These are phyloP conservation scores for Penicillium sp. DNA, from an alignment of 2,329 filamentous ascomycete species.

Conservation along the genomic window DNA sequence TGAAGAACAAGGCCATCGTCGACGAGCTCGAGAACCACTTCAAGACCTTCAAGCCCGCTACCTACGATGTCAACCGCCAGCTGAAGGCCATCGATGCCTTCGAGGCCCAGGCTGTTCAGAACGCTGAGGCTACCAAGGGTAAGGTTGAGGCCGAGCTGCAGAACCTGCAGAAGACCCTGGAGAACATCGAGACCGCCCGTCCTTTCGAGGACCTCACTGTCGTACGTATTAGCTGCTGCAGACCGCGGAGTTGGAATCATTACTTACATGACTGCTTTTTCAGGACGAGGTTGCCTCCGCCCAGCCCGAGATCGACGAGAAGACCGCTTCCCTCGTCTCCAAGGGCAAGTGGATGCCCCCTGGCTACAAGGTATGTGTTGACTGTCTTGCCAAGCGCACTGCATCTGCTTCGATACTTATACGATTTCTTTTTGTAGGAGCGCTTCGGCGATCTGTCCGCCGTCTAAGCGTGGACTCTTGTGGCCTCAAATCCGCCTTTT, in stretches of 20 bases:
- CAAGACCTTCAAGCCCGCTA: conserved; percentile 77
- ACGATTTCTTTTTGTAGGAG: conserved; percentile 55
- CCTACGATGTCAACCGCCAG: conserved; percentile 87
- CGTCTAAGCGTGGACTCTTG: conserved; percentile 55
- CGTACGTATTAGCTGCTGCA: conserved; percentile 49
- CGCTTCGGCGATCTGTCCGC: conserved; percentile 96
- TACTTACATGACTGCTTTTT: conserved; percentile 13
- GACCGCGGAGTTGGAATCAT: not conserved
- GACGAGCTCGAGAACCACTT: conserved; percentile 98
- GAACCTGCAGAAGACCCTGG: conserved; percentile 86
- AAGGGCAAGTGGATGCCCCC: conserved; percentile 98
- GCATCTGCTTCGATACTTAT: not conserved
- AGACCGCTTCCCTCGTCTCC: conserved; percentile 85
- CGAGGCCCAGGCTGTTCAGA: conserved; percentile 92
- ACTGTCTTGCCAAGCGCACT: not conserved
- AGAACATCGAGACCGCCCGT: conserved; percentile 93
- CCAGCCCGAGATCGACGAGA: conserved; percentile 94
- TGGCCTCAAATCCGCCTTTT: conserved; percentile 23
- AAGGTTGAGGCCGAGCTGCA: conserved; percentile 91
- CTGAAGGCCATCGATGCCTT: conserved; percentile 97
- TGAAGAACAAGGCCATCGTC: conserved; percentile 93
- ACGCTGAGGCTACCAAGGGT: conserved; percentile 90
- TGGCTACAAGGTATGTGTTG: conserved; percentile 80
- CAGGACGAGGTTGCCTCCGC: conserved; percentile 94
- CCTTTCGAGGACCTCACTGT: conserved; percentile 96